These are phyloP conservation scores for Lophiotrema nucula DNA, from an alignment of 495 filamentous ascomycete genomes.

Conservation along the genomic window DNA sequence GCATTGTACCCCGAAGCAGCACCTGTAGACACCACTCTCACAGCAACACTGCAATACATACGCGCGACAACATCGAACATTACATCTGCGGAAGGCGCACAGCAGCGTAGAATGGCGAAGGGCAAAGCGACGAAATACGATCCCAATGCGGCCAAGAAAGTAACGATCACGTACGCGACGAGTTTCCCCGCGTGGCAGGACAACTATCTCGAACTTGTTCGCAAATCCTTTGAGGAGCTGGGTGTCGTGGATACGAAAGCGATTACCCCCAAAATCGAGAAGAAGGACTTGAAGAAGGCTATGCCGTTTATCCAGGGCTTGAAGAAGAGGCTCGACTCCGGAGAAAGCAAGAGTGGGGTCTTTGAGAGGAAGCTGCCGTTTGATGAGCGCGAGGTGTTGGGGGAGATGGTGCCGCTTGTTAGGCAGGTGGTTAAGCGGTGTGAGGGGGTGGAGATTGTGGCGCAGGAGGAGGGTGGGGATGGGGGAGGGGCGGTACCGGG, in stretches of 20 bases:
- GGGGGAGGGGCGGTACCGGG: slow-evolving; percentile 66
- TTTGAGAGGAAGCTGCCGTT: slow-evolving; percentile 82
- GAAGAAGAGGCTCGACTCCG: slow-evolving; percentile 70
- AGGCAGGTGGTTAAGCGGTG: slow-evolving; percentile 43
- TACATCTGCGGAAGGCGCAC: slow-evolving; percentile 77
- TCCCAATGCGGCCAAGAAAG: slow-evolving; percentile 82
- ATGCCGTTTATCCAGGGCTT: slow-evolving; percentile 94
- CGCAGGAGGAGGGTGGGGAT: slow-evolving; percentile 41
- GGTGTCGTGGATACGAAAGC: slow-evolving; percentile 71
- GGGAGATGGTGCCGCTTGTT: slow-evolving; percentile 43
- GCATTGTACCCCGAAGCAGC: slow-evolving; percentile 73
- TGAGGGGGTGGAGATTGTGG: slow-evolving; percentile 41
- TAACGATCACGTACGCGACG: slow-evolving; percentile 80
- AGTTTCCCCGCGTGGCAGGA: slow-evolving; percentile 86
- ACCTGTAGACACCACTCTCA: slow-evolving; percentile 58
- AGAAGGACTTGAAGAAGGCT: slow-evolving; percentile 90
- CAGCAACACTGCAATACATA: slow-evolving; percentile 78
- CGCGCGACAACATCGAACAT: slow-evolving; percentile 72
- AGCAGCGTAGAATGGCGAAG: slow-evolving; percentile 82
- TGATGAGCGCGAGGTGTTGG: slow-evolving; percentile 69
- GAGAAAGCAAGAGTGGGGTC: slow-evolving; percentile 60
- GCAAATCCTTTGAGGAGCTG: slow-evolving; percentile 52
- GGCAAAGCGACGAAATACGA: slow-evolving; percentile 80
- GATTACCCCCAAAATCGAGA: slow-evolving; percentile 69
- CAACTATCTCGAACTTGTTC: slow-evolving; percentile 81